Evolutionary conservation across 306 rosid genomes (phyloP).

Genomic region (Potentilla sterilis): DNA sequence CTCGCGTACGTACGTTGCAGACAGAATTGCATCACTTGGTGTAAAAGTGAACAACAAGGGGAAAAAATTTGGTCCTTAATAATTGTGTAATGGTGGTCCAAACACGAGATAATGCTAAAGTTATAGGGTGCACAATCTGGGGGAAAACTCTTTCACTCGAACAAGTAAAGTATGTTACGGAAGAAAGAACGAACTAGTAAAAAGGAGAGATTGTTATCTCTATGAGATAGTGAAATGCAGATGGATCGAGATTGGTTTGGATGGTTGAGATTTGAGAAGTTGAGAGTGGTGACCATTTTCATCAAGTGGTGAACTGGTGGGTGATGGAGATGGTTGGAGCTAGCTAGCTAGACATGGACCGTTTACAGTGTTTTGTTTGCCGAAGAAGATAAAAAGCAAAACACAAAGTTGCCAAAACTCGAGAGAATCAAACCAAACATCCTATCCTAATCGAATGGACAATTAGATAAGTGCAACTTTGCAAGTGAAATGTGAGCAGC

Average conservation of each 20-base stretch:
- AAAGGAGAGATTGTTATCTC: background rate
- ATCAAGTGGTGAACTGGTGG: background rate
- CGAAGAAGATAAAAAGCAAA: background rate
- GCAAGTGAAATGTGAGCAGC: background rate
- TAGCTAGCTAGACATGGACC: background rate
- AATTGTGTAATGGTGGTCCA: background rate
- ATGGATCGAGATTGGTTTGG: background rate
- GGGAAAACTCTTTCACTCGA: no score
- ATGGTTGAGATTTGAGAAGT: background rate
- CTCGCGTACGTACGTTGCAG: background rate
- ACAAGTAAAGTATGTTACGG: background rate
- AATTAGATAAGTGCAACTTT: background rate
- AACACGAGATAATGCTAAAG: background rate
- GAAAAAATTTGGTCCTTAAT: background rate
- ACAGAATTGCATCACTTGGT: background rate
- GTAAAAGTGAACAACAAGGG: background rate
- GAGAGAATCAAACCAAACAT: background rate
- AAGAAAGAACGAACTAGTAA: no score
- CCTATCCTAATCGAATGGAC: background rate
- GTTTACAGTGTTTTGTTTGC: background rate
- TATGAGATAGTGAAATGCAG: background rate
- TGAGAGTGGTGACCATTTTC: slow-evolving; percentile 10
- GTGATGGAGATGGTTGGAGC: background rate
- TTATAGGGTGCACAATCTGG: background rate
- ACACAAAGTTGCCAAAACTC: background rate